A percentile compares a stretch with the other conserved stretches of the same genome.
Conservation (phyloP, 495 filamentous ascomycete species). For the Astrocystis sublimbata region DNA sequence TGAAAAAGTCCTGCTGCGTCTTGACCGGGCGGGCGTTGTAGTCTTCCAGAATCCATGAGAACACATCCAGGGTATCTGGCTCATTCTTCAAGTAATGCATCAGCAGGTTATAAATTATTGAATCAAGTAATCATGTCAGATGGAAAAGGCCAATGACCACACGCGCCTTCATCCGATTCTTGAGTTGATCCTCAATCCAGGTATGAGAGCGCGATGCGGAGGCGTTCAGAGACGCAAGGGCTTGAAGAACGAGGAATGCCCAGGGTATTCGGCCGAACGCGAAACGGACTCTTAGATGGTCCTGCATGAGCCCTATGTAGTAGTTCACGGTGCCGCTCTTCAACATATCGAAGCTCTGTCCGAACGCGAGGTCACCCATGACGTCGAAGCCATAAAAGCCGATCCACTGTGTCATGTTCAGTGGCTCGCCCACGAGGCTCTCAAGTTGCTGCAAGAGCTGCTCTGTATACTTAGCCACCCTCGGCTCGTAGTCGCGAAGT, state of each 20-base stretch:
- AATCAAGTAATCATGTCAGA: neutral
- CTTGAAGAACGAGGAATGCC: neutral
- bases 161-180: neutral
- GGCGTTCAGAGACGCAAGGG: neutral
- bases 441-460: slow-evolving; percentile 21
- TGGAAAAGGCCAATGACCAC: neutral
- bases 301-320: neutral
- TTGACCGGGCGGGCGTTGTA: neutral
- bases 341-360: slow-evolving; percentile 37
- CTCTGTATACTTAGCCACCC: slow-evolving; percentile 24
- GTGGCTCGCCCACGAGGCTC: slow-evolving; percentile 10
- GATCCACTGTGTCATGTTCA: slow-evolving; percentile 49
- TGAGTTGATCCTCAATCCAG: neutral
- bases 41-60: neutral
- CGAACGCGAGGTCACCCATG: slow-evolving; percentile 55
- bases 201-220: neutral
- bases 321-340: neutral
- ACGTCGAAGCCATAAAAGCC: slow-evolving; percentile 52
- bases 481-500: slow-evolving; percentile 20
- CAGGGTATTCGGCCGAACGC: neutral
- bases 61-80: neutral
- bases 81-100: neutral
- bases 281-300: neutral
- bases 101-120: neutral
- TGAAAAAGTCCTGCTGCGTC: neutral